Evolutionary conservation across 805 yeast species (phyloP).

Genomic region (Yarrowia sp.): DNA sequence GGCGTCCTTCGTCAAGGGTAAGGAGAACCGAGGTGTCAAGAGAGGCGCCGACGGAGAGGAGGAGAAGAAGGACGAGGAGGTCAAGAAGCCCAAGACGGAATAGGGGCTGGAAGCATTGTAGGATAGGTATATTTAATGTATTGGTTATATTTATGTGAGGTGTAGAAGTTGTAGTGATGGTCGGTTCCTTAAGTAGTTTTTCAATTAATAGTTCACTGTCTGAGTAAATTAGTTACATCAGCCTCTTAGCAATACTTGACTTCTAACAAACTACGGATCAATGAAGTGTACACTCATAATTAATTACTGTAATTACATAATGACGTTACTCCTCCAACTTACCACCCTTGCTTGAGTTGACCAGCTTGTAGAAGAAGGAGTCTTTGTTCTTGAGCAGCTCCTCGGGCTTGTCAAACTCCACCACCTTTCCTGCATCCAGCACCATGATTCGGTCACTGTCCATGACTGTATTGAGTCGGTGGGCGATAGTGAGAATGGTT

Average conservation of each 20-base stretch:
- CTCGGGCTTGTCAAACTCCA: constrained; percentile 46
- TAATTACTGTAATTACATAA: no score
- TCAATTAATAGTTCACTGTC: no score
- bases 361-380: constrained; percentile 75
- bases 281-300: no score
- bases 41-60: constrained; percentile 17
- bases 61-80: neutral
- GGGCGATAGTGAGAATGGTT: constrained; percentile 85
- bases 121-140: constrained; percentile 7
- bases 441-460: constrained; percentile 79
- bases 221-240: no score
- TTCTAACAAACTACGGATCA: no score
- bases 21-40: constrained; percentile 25
- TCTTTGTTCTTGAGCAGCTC: constrained; percentile 60
- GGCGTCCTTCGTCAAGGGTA: constrained; percentile 40
- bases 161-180: no score
- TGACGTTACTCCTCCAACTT: neutral
- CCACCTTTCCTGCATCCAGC: constrained; percentile 69
- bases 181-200: no score
- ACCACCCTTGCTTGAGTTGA: neutral
- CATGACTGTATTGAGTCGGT: constrained; percentile 78
- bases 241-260: no score
- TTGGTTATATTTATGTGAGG: neutral
- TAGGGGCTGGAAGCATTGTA: neutral
- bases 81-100: constrained; percentile 16